These are phyloP conservation scores for Colletotrichum sp. DNA, from an alignment of 2,329 filamentous ascomycete genomes.

Conservation along the genomic window DNA sequence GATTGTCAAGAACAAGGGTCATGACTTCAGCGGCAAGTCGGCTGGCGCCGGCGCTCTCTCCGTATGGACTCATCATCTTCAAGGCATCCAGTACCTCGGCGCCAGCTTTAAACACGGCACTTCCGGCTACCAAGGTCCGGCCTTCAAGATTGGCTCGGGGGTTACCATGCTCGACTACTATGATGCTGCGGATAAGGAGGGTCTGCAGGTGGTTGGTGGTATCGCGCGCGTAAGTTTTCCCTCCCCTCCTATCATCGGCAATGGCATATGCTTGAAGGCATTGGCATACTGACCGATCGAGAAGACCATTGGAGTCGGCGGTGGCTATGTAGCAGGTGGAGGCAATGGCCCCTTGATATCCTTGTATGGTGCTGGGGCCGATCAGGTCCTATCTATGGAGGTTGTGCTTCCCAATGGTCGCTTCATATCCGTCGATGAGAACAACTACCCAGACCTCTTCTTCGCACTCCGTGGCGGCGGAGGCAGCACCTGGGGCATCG, in stretches of 20 bases:
- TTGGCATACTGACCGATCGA: conserved; percentile 19
- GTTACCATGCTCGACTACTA: conserved; percentile 30
- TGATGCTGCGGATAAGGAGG: conserved; percentile 21
- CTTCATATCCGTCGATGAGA: conserved; percentile 35
- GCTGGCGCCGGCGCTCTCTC: neutral
- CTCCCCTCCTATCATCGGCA: too few species aligned
- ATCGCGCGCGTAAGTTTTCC: conserved; percentile 46
- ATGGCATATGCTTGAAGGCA: neutral
- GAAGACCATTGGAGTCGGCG: conserved; percentile 31
- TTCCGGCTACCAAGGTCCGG: conserved; percentile 20
- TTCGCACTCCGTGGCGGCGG: conserved; percentile 56
- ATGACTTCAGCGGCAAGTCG: conserved; percentile 11
- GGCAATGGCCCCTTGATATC: conserved; percentile 34
- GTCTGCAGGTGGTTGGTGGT: conserved; percentile 30
- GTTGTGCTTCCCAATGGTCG: conserved; percentile 38
- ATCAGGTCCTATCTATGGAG: conserved; percentile 39
- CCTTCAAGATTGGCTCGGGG: conserved; percentile 34
- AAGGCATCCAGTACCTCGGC: neutral
- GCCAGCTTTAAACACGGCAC: conserved; percentile 29
- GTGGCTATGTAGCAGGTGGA: conserved; percentile 37
- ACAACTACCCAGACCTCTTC: conserved; percentile 48
- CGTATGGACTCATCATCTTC: neutral
- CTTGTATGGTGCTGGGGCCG: conserved; percentile 37
- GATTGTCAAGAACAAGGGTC: conserved; percentile 33
- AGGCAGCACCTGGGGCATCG: conserved; percentile 49